Percentiles rank a stretch among this genome's conserved stretches.
phyloP scores from a whole-genome alignment of 176 grass and related monocot species.

The Zea mays region Zm-B73-REFERENCE-NAM-5.0 NC_050096.1:282507501-282508000 shows the following conservation, averaged over 20 bases:
- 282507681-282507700: slow-evolving; percentile 18
- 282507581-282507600: slow-evolving; percentile 93
- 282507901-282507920: slow-evolving; percentile 62
- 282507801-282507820: slow-evolving; percentile 98
- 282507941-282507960: slow-evolving; percentile 36
- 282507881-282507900: slow-evolving; percentile 43
- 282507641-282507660: background rate
- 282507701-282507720: slow-evolving; percentile 53
- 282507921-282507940: slow-evolving; percentile 13
- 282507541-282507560: slow-evolving; percentile 70
- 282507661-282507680: background rate
- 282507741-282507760: slow-evolving; percentile 96
- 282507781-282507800: slow-evolving; percentile 93
- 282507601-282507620: slow-evolving; percentile 76
- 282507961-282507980: slow-evolving; percentile 5
- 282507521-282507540: slow-evolving; percentile 53
- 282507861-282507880: slow-evolving; percentile 36
- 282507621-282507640: slow-evolving; percentile 62
- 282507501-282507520: slow-evolving; percentile 18
- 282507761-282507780: slow-evolving; percentile 90
- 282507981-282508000: slow-evolving; percentile 15
- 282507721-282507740: slow-evolving; percentile 80
- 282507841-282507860: slow-evolving; percentile 29
- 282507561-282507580: slow-evolving; percentile 91
- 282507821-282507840: slow-evolving; percentile 78